A percentile compares a stretch with the other conserved stretches of the same genome.
These are phyloP conservation scores for Scalesia atractyloides DNA, from an alignment of 129 eudicot species.

Conservation along the genomic window DNA sequence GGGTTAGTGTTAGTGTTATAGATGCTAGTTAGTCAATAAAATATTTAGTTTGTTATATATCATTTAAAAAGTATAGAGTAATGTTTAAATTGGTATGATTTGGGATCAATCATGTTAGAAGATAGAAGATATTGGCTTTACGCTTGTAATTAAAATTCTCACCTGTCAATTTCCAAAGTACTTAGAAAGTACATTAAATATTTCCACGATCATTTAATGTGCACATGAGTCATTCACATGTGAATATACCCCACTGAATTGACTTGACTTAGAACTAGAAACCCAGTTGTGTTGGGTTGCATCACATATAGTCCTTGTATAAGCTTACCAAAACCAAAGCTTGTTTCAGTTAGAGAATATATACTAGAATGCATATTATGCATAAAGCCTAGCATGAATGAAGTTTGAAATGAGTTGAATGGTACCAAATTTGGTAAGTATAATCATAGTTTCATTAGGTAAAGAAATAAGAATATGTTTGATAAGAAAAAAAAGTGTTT, in stretches of 20 bases:
- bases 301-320: background rate
- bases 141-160: conserved; percentile 40
- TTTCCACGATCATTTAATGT: conserved; percentile 5
- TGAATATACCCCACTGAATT: conserved; percentile 20
- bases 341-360: background rate
- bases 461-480: background rate
- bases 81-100: no score
- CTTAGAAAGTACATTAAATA: conserved; percentile 5
- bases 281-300: background rate
- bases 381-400: background rate
- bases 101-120: no score
- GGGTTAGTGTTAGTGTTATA: no score
- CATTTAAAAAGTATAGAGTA: no score
- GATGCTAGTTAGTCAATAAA: no score
- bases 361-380: background rate
- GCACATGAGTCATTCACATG: conserved; percentile 17
- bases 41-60: no score
- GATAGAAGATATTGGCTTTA: conserved; percentile 65
- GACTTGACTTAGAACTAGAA: background rate
- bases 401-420: background rate
- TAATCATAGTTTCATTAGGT: background rate
- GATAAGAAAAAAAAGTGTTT: background rate
- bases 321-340: background rate
- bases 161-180: background rate
- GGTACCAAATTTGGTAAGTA: background rate